phyloP scores from a whole-genome alignment of 2,329 filamentous ascomycete species.

The Aureobasidium zeae region DNA sequence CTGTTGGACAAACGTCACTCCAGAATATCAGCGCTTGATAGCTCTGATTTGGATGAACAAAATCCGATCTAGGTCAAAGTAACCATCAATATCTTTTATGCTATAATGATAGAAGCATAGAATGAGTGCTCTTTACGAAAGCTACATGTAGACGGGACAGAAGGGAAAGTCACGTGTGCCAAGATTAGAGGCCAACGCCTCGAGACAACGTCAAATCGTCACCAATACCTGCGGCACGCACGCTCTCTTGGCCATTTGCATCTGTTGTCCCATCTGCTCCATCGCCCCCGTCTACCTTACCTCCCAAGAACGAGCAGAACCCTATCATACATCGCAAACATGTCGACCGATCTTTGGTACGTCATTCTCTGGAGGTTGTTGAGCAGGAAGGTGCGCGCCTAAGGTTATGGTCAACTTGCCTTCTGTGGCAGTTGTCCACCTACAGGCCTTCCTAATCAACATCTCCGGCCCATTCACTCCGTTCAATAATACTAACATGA shows the following conservation, averaged over 20 bases:
- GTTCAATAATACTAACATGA: constrained; percentile 36
- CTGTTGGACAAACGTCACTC: too few species aligned
- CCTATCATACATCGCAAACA: constrained; percentile 40
- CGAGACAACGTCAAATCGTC: constrained; percentile 15
- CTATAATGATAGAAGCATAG: too few species aligned
- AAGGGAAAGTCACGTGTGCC: constrained; percentile 12
- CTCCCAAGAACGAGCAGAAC: constrained; percentile 3
- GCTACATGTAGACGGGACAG: neutral
- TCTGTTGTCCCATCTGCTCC: constrained; percentile 8
- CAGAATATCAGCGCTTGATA: too few species aligned
- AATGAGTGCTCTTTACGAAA: too few species aligned
- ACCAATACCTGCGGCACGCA: constrained; percentile 7
- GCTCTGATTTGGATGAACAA: too few species aligned
- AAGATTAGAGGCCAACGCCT: constrained; percentile 9
- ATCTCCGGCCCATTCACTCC: neutral
- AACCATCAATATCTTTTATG: too few species aligned
- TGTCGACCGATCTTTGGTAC: constrained; percentile 77
- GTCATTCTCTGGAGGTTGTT: constrained; percentile 32
- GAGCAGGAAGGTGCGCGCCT: constrained; percentile 3
- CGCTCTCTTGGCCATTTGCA: constrained; percentile 12
- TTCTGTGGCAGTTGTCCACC: constrained; percentile 15
- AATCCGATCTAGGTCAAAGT: too few species aligned
- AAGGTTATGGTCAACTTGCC: constrained; percentile 17
- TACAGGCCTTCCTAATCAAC: constrained; percentile 10
- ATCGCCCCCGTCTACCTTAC: constrained; percentile 8